A percentile compares a stretch with the other conserved stretches of the same genome.
Conservation (phyloP, 495 filamentous ascomycete species). For the Hypoxylon trugodes region DNA sequence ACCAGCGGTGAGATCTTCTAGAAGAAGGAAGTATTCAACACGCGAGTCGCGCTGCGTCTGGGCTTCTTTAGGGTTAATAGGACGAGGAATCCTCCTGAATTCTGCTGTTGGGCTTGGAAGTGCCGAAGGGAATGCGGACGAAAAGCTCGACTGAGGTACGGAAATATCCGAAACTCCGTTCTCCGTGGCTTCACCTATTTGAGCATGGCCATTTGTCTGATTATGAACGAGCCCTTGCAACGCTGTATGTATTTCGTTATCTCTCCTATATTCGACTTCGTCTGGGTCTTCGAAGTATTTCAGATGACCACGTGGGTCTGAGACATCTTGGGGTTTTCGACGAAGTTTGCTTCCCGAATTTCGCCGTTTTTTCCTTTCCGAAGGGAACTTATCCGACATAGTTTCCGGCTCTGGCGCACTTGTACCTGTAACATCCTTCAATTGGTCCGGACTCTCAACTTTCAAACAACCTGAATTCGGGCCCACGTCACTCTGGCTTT, state of each 20-base stretch:
- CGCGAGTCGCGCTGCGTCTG: constrained; percentile 69
- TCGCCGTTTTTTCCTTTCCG: constrained; percentile 61
- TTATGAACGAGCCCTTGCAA: constrained; percentile 37
- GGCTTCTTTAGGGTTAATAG: constrained; percentile 80
- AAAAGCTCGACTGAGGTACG: constrained; percentile 28
- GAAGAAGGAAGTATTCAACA: constrained; percentile 89
- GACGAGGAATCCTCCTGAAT: constrained; percentile 52
- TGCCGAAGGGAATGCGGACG: constrained; percentile 35
- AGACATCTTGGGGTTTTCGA: constrained; percentile 70
- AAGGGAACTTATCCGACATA: constrained; percentile 46
- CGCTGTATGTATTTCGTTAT: constrained; percentile 75
- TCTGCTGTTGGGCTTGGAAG: constrained; percentile 44
- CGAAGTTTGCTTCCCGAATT: constrained; percentile 84
- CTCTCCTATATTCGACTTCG: constrained; percentile 82
- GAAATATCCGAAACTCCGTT: constrained; percentile 10
- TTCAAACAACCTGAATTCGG: constrained; percentile 12
- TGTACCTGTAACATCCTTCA: constrained; percentile 60
- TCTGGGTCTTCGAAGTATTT: constrained; percentile 81
- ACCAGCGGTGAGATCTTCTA: constrained; percentile 97
- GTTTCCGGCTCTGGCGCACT: constrained; percentile 65
- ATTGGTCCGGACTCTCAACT: constrained; percentile 32
- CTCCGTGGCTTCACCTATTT: background rate
- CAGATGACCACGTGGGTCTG: constrained; percentile 69
- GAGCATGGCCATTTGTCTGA: background rate
- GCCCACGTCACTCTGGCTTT: constrained; percentile 48